Conservation (phyloP, 306 rosid species). For the Pterocarpus macrocarpus region DNA sequence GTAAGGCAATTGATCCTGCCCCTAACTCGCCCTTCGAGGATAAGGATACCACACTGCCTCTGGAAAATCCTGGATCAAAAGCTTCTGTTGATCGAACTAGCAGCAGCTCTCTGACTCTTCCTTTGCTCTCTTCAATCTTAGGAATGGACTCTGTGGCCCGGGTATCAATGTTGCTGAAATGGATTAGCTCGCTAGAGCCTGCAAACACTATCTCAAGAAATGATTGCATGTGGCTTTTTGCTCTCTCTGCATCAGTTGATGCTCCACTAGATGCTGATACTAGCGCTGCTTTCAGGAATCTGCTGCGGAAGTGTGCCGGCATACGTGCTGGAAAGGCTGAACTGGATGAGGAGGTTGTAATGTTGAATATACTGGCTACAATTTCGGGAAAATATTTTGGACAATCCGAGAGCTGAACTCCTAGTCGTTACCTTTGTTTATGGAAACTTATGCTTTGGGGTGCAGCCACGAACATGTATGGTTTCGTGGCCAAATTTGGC, state of each 20-base stretch:
- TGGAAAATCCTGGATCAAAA: conserved; percentile 40
- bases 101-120: conserved; percentile 44
- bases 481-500: not conserved
- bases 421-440: conserved; percentile 1
- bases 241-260: conserved; percentile 80
- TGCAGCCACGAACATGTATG: conserved; percentile 30
- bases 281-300: conserved; percentile 73
- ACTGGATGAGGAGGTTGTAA: conserved; percentile 72
- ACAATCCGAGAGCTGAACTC: conserved; percentile 61
- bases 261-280: conserved; percentile 79
- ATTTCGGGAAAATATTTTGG: conserved; percentile 84
- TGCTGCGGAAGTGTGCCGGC: conserved; percentile 83
- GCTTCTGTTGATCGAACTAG: conserved; percentile 47
- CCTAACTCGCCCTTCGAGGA: conserved; percentile 30
- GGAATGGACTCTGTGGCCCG: conserved; percentile 68
- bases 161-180: conserved; percentile 67
- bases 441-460: not conserved
- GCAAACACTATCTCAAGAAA: conserved; percentile 53
- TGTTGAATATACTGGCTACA: conserved; percentile 80
- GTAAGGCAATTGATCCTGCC: conserved; percentile 40
- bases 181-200: conserved; percentile 57
- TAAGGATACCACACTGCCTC: conserved; percentile 19
- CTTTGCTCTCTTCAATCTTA: conserved; percentile 63
- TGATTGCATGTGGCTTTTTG: conserved; percentile 85
- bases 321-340: conserved; percentile 71